Conservation (phyloP, 148 eudicot genomes). For the Bassia scoparia region DNA sequence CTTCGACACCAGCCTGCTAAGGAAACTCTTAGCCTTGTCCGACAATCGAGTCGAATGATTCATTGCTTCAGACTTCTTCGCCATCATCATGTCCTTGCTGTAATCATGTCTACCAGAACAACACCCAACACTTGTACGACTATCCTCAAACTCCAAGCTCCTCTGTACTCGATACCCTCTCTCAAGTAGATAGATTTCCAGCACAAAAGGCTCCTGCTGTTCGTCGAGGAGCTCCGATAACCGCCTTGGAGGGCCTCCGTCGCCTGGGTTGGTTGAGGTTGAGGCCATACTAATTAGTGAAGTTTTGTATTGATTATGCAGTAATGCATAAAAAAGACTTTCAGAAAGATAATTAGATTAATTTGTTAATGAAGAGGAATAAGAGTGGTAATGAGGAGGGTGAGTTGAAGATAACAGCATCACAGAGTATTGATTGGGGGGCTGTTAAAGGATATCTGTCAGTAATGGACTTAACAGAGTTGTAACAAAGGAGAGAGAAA, state of each 20-base stretch:
- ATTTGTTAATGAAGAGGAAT: too few relatives aligned
- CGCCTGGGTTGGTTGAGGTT: slow-evolving; percentile 14
- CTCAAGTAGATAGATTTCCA: slow-evolving; percentile 52
- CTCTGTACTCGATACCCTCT: slow-evolving; percentile 36
- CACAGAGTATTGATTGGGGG: too few relatives aligned
- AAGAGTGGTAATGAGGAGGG: too few relatives aligned
- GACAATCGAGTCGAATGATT: slow-evolving; percentile 29
- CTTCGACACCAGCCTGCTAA: slow-evolving; percentile 26
- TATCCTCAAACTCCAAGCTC: slow-evolving; percentile 6
- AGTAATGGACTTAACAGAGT: too few relatives aligned
- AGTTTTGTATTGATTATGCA: too few relatives aligned
- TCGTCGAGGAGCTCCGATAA: slow-evolving; percentile 54
- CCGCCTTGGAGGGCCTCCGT: slow-evolving; percentile 30
- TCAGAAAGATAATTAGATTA: too few relatives aligned
- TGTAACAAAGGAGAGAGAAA: too few relatives aligned
- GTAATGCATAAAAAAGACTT: too few relatives aligned
- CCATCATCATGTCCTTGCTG: slow-evolving; percentile 15
- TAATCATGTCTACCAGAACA: slow-evolving; percentile 5
- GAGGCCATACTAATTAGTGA: slow-evolving; percentile 29
- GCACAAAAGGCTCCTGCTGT: slow-evolving; percentile 62
- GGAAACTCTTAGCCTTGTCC: slow-evolving; percentile 31
- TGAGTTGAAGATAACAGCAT: too few relatives aligned
- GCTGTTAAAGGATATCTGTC: too few relatives aligned
- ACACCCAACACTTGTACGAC: slow-evolving; percentile 8
- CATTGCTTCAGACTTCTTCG: slow-evolving; percentile 24